These are phyloP conservation scores for Myriosclerotinia scirpicola DNA, from an alignment of 2,329 filamentous ascomycete species.

Conservation along the genomic window DNA sequence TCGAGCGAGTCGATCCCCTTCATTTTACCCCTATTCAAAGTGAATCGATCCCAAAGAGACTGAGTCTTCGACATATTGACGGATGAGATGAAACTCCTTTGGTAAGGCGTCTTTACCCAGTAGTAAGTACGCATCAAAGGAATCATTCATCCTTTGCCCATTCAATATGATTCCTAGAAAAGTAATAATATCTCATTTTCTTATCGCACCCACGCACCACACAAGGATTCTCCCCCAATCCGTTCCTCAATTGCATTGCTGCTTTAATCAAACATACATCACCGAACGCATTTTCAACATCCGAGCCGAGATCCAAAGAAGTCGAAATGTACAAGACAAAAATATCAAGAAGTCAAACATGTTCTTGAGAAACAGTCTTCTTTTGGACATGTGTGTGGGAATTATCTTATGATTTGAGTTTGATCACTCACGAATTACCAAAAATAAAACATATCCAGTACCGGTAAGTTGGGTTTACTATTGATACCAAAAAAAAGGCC, in stretches of 20 bases:
- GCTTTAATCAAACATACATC: conserved; percentile 9
- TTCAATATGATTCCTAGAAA: neutral
- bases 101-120: too few relatives aligned
- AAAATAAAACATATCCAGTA: neutral
- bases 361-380: neutral
- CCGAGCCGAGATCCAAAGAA: neutral
- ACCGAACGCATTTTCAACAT: conserved; percentile 4
- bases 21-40: conserved; percentile 6
- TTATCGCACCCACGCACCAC: conserved; percentile 9
- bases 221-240: conserved; percentile 4
- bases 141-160: neutral
- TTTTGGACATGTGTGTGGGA: too few relatives aligned
- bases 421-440: too few relatives aligned
- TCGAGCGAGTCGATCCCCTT: neutral
- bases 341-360: neutral
- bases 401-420: too few relatives aligned
- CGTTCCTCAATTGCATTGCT: neutral
- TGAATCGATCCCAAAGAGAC: neutral
- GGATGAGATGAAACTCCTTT: conserved; percentile 4
- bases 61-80: neutral
- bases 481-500: neutral
- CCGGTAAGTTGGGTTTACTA: neutral
- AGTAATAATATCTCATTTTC: neutral
- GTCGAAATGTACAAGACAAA: neutral
- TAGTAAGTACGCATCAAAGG: neutral